Evolutionary conservation across 2,329 filamentous ascomycete genomes (phyloP), one percentile per base, ranked within the genome.

Genomic region (Alternaria ethzedia): DNA sequence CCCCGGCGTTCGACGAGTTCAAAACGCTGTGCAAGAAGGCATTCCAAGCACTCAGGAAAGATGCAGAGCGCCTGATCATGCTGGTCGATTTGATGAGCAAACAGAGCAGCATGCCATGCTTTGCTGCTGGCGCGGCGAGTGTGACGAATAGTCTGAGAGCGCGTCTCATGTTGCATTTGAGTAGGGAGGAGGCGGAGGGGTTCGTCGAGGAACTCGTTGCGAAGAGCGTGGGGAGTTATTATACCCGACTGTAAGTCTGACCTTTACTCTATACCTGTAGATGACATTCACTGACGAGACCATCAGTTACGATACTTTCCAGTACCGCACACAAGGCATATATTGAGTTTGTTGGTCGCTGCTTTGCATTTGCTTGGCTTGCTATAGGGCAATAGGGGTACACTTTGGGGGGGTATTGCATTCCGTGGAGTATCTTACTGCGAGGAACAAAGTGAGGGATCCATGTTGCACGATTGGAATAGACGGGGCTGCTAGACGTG

Each of bases 271-370:
- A 32, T 3, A 32, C 12, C 6, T 13, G 12, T 6, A 32, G 28
- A 32, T 2, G 12, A 32, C 28, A 32, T 32, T 13, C 1, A 32
- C 28, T 32, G 28, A 32, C 28, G 28, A 13, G 0, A 30, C 3
- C 0, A 30, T 30, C n/a, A 93, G 91, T 81, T 93, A 94, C 75
- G 91, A 94, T 81, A 93, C 91, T 66, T 95, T 94, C 83, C 92
- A 95, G 83, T 95, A 95, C 82, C 88, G 92, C 75, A 94, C 92
- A 36, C 92, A 95, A 81, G 92, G 92, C 70, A 95, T 95, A 81
- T 95, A 95, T 81, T 95, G 87, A 81, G 61, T 52, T 54, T 46
- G 43, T 51, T 49, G 17, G 30, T 43, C 13, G 28, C 28, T 49
- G 25, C 21, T 58, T 59, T 46, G 28, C 23, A 36, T 41, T 25